A percentile compares a stretch with the other conserved stretches of the same genome.
Evolutionary conservation across 2,329 filamentous ascomycete species (phyloP).

Genomic region (Huntiella moniliformis): DNA sequence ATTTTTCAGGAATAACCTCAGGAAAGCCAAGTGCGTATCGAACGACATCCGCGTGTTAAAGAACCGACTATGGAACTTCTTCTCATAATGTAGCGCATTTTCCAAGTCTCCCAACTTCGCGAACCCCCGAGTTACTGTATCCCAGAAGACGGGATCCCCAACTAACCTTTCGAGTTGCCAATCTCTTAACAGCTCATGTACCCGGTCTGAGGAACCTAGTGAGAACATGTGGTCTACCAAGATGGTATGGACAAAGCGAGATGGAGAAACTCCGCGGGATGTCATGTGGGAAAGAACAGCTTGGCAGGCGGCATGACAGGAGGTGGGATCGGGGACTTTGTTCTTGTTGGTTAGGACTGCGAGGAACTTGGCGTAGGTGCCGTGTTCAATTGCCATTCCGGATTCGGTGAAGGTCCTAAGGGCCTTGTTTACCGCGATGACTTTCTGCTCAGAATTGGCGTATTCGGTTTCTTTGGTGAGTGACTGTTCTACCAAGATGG

Average conservation of each 20-base stretch:
- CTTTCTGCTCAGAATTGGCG: conserved; percentile 27
- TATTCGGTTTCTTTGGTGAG: conserved; percentile 17
- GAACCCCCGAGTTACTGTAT: conserved; percentile 51
- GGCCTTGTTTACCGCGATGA: conserved; percentile 30
- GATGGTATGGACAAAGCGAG: conserved; percentile 54
- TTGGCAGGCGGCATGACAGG: conserved; percentile 26
- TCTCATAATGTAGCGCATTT: conserved; percentile 23
- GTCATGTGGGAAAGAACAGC: conserved; percentile 38
- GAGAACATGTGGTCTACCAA: conserved; percentile 50
- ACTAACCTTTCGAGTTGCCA: conserved; percentile 21
- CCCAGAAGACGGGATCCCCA: conserved; percentile 47
- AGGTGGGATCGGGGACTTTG: not conserved
- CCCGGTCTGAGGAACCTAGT: conserved; percentile 33
- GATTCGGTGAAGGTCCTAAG: conserved; percentile 37
- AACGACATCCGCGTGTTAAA: conserved; percentile 23
- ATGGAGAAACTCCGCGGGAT: conserved; percentile 30
- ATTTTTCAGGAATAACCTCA: conserved; percentile 18
- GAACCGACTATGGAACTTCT: conserved; percentile 28
- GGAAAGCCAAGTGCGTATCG: conserved; percentile 24
- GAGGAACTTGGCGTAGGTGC: conserved; percentile 52
- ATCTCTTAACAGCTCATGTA: conserved; percentile 42
- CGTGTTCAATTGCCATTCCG: conserved; percentile 39
- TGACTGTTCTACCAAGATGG: conserved; percentile 47
- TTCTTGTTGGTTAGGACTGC: conserved; percentile 32
- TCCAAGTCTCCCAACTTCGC: conserved; percentile 31